Base-by-base conservation (phyloP, 2,329 filamentous ascomycete species). In the Reticulascus tulasneorum region DNA sequence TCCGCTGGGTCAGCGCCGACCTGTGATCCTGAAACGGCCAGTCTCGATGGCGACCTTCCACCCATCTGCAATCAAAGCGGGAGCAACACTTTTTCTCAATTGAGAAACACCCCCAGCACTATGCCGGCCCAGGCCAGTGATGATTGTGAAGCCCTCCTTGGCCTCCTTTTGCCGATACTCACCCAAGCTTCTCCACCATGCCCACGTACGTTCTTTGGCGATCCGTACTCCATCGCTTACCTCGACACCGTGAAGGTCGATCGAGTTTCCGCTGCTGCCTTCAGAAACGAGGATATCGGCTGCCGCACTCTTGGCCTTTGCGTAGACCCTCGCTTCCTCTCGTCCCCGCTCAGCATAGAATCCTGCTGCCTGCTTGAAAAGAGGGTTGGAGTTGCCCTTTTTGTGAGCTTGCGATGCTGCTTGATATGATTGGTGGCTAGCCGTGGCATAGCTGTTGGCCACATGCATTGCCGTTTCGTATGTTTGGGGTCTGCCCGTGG, bases 161-260 rank as follows among this genome's bases (percentile, higher is more conserved):
- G 70, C 65, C 43, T 58, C 62, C 9, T 55, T 50, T 48, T 73
- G 70, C 45, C 75, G 75, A 31, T 71, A 68, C 52, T 90, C 84
- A 1, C 85, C 85, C 8, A 88, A 63, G 0, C 63, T 62, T 13
- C 77, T 65, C 90, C 89, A 96, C 91, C 91, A 97, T 9, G 55
- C 56, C 46, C 75, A 69, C 0, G 85, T 82, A 23, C 72, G 73
- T 29, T 80, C 71, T 20, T 75, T 73, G 2, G 86, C 81, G 46
- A 96, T 95, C 4, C 86, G 72, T 20, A 89, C 79, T 2, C 85
- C 91, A 56, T 94, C 86, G 31, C 79, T 69, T 2, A 96, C 89
- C 28, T 73, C 80, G 6, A 95, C 79, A 6, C 88, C 87, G 56
- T 97, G 91, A 18, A 97, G 66, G 58, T 97, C 91, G 7, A 94